Base-by-base conservation (phyloP, 202 grass and related monocot species). In the Eragrostis tef region DNA sequence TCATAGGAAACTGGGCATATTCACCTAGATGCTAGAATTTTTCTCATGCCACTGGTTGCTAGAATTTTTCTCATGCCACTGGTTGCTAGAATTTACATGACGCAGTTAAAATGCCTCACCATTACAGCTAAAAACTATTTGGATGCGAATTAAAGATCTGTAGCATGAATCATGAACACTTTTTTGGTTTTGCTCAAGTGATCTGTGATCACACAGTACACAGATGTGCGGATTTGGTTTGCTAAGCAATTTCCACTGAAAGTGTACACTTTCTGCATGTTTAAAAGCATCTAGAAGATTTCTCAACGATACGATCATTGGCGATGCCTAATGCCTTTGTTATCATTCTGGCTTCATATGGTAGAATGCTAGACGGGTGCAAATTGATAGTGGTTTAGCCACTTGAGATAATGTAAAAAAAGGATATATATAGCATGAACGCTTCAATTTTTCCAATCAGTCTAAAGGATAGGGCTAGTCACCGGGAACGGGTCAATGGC, bases 281-380 rank as follows among this genome's bases (percentile, higher is more conserved):
- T 77, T 16, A 31, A 12, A 65, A 22, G 26, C 46, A 65, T 82
- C 13, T 74, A 14, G 39, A 65, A 71, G 14, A 58, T 34, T 34
- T 34, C 31, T 34, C 31, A 34, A 4, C 4, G 31, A 34, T 34
- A 2, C 31, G 31, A 34, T 34, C 31, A 34, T 34, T 34, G 31
- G 31, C 31, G 31, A 34, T 34, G 31, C 31, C 31, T 34, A 34
- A 34, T 34, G 31, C 31, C 31, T 34, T 34, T 34, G 31, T 34
- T 34, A 34, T 34, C 31, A 34, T 34, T 34, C 31, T 34, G 31
- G 31, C 31, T 34, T 34, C 31, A 34, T 34, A 19, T 49, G 42
- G 19, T 47, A 7, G 1, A 34, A 34, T 34, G 31, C 31, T 34
- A 6, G 0, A 6, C 6, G 49, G 3, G 11, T 34, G 31, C 31